Evolutionary conservation across 345 rosid species (phyloP), one percentile per base, ranked within the genome.

Genomic region (Hirschfeldia incana): DNA sequence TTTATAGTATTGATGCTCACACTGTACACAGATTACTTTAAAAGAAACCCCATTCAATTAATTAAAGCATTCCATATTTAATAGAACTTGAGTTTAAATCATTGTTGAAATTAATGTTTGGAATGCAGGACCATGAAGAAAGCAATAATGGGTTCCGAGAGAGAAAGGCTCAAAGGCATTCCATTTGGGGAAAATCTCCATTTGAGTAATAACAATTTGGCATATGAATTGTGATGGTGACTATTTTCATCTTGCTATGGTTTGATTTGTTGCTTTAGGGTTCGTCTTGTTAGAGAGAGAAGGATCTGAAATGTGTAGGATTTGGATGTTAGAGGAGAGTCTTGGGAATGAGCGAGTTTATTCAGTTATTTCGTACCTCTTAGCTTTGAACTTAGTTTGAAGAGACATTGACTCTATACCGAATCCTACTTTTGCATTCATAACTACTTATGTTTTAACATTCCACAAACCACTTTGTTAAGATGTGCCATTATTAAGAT

Each of bases 91-190:
- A 13, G 6, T 27, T 58, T 21, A 49, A 68, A 66, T 33, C n/a
- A 65, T 8, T 76, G 65, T 33, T 60, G 84, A 63, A 85, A 61
- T 61, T 61, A 61, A 72, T 78, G 70, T 75, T 82, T 77, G 83
- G 66, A 37, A 77, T 83, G 81, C 90, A 88, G 97, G 93, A 81
- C 67, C 85, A 84, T 78, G 87, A 72, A 72, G 86, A 88, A 77
- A 88, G 84, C 85, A 71, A 71, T 76, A 89, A 87, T 81, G 87
- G 83, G 53, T 85, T 86, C 84, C 85, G 86, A 74, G 93, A 88
- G 78, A 86, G 87, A 83, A 91, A 90, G 88, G 86, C 84, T 74
- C 87, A 91, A 74, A 88, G 91, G 89, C 88, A 83, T 81, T 91
- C 88, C 71, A 82, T 87, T 64, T 85, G 88, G 88, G 85, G 88